Evolutionary conservation across 345 rosid genomes (phyloP).

Genomic region (Rhodamnia rubescens): DNA sequence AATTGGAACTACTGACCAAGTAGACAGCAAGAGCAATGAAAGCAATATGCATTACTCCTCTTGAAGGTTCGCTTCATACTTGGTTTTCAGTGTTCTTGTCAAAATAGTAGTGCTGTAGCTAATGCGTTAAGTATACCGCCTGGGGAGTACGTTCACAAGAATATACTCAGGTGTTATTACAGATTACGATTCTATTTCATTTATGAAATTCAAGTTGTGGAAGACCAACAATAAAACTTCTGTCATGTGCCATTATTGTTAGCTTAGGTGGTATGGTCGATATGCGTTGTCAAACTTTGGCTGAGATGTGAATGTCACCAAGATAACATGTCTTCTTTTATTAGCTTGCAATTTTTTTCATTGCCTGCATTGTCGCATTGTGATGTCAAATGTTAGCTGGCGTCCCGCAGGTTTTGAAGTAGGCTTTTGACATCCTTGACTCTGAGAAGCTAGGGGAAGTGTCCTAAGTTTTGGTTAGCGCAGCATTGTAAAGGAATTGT

Average conservation of each 20-base stretch:
- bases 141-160: too few species aligned
- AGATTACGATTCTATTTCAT: background rate
- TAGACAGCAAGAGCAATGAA: background rate
- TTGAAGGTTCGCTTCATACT: background rate
- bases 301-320: background rate
- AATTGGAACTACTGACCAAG: background rate
- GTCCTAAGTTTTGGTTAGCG: background rate
- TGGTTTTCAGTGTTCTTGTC: background rate
- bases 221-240: background rate
- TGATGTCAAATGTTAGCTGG: background rate
- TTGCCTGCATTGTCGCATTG: background rate
- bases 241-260: background rate
- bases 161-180: background rate
- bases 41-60: background rate
- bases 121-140: too few species aligned
- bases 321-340: background rate
- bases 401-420: background rate
- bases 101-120: too few species aligned
- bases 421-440: background rate
- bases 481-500: background rate
- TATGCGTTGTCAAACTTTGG: background rate
- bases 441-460: background rate
- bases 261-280: background rate
- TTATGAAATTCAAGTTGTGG: background rate
- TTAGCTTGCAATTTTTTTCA: background rate